phyloP scores from a whole-genome alignment of 208 protist genomes.

The Acanthamoeba castellanii region DNA sequence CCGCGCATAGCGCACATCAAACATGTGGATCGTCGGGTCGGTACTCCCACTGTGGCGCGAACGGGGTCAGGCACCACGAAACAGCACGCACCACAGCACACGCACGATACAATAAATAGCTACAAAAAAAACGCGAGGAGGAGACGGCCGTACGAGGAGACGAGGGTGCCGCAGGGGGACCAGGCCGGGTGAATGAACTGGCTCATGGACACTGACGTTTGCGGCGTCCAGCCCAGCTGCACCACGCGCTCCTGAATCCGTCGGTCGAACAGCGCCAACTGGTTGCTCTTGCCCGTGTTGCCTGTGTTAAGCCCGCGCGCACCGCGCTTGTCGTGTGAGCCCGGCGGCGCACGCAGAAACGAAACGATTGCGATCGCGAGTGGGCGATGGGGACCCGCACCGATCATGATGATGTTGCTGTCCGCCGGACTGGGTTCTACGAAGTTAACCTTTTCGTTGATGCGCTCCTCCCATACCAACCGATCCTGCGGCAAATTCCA shows the following conservation, averaged over 20 bases:
- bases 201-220: neutral
- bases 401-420: neutral
- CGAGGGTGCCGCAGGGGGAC: conserved; percentile 10
- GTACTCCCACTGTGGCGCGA: neutral
- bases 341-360: no score
- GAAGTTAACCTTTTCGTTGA: conserved; percentile 15
- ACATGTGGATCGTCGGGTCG: conserved; percentile 6
- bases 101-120: neutral
- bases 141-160: neutral
- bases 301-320: neutral
- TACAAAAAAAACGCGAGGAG: no score
- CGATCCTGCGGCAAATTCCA: conserved; percentile 22
- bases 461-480: neutral
- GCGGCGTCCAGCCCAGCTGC: conserved; percentile 16
- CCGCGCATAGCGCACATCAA: neutral
- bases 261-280: conserved; percentile 24
- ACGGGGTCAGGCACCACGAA: no score
- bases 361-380: no score
- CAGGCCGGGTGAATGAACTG: conserved; percentile 43
- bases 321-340: no score
- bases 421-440: neutral
- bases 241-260: neutral
- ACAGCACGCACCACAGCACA: neutral
- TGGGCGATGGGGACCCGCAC: neutral
- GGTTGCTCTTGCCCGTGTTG: conserved; percentile 23